Conservation (phyloP, 2,329 filamentous ascomycete species). For the Aspergillus sp. region DNA sequence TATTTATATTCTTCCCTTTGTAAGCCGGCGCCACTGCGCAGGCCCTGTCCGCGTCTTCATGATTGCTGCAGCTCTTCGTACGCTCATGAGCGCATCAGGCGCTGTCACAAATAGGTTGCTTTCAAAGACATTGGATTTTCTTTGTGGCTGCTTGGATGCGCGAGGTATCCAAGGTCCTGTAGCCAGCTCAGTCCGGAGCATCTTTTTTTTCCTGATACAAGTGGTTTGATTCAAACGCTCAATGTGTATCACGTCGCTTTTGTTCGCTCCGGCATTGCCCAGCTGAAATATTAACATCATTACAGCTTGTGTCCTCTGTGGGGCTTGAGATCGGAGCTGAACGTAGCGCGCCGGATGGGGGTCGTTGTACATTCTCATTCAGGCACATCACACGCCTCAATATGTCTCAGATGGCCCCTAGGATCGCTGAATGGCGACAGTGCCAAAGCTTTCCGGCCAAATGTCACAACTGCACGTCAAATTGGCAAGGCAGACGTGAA, state of each 20-base stretch:
- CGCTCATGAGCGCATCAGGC: conserved; percentile 66
- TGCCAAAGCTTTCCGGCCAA: too few species aligned
- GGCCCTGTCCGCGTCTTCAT: conserved; percentile 50
- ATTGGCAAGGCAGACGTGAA: too few species aligned
- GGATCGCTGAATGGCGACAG: too few species aligned
- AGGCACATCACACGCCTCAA: too few species aligned
- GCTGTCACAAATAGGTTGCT: conserved; percentile 66
- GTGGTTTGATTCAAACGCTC: conserved; percentile 41
- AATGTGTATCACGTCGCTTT: not conserved
- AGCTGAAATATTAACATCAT: too few species aligned
- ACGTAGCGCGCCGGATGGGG: too few species aligned
- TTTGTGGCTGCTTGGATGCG: conserved; percentile 58
- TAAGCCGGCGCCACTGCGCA: conserved; percentile 64
- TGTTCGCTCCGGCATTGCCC: too few species aligned
- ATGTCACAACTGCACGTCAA: too few species aligned
- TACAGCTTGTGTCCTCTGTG: too few species aligned
- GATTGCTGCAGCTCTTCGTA: conserved; percentile 48
- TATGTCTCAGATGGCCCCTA: too few species aligned
- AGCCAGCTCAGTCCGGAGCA: conserved; percentile 38
- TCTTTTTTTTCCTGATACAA: conserved; percentile 29
- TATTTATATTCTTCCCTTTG: conserved; percentile 62
- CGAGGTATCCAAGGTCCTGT: conserved; percentile 40
- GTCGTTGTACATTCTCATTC: too few species aligned
- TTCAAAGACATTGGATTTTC: conserved; percentile 57
- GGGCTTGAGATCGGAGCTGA: too few species aligned